phyloP scores from a whole-genome alignment of 108 stramenopile species.

The Stephanodiscus triporus region DNA sequence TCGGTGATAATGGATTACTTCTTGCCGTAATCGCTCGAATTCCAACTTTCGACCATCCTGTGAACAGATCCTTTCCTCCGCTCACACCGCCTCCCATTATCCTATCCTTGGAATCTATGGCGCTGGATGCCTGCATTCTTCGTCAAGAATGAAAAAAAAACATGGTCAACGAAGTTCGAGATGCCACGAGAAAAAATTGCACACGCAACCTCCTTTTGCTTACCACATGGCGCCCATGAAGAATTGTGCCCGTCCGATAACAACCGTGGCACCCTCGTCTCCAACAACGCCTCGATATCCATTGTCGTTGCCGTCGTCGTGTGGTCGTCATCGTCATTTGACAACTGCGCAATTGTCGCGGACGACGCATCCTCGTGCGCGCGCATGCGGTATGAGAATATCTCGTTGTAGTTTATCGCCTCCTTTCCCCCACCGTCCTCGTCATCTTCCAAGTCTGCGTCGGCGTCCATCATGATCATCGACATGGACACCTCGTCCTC shows the following conservation, averaged over 20 bases:
- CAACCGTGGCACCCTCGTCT: constrained; percentile 81
- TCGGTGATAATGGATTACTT: too few relatives aligned
- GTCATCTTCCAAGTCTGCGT: constrained; percentile 30
- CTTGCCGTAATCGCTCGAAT: constrained; percentile 48
- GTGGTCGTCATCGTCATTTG: too few relatives aligned
- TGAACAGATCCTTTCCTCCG: constrained; percentile 51
- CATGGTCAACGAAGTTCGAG: background rate
- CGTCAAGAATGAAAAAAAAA: background rate
- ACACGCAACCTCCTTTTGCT: constrained; percentile 1
- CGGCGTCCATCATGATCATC: too few relatives aligned
- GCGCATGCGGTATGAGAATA: constrained; percentile 40
- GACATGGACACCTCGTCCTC: constrained; percentile 47
- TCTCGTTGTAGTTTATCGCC: constrained; percentile 28
- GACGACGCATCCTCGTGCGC: constrained; percentile 33
- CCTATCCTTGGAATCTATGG: constrained; percentile 64
- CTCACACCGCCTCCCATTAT: constrained; percentile 59
- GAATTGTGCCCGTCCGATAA: constrained; percentile 78
- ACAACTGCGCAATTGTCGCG: too few relatives aligned
- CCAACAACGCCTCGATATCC: constrained; percentile 63
- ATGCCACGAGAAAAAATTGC: background rate
- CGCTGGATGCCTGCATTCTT: constrained; percentile 80
- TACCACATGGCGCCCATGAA: constrained; percentile 76
- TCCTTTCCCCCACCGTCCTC: constrained; percentile 40
- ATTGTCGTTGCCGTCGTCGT: constrained; percentile 21
- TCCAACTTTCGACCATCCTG: constrained; percentile 37